A percentile compares a stretch with the other conserved stretches of the same genome.
These are phyloP conservation scores for Alternaria gaisen DNA, from an alignment of 2,329 filamentous ascomycete species.

Conservation along the genomic window DNA sequence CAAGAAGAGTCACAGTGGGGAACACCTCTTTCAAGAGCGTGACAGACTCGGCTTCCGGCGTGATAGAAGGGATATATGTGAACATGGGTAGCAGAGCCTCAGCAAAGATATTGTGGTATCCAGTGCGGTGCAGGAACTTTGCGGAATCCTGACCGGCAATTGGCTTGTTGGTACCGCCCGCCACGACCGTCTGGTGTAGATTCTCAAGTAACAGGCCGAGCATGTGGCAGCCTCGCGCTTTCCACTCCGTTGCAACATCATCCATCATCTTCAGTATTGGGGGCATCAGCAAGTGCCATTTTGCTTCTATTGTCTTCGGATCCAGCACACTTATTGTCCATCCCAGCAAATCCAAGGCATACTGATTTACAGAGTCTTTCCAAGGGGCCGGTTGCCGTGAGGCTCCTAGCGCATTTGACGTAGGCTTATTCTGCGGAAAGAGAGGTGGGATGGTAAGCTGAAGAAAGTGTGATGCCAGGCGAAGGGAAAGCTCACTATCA, in stretches of 20 bases:
- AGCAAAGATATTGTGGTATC: conserved; percentile 73
- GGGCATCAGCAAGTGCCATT: conserved; percentile 76
- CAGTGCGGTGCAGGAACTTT: conserved; percentile 59
- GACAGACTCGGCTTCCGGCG: conserved; percentile 75
- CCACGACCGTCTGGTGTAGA: conserved; percentile 5
- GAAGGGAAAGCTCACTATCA: conserved; percentile 61
- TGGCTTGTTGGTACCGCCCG: conserved; percentile 30
- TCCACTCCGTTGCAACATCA: conserved; percentile 64
- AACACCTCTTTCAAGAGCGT: conserved; percentile 72
- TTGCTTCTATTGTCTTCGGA: conserved; percentile 60
- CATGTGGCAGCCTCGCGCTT: conserved; percentile 65
- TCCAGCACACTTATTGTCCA: conserved; percentile 67
- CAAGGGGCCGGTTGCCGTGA: conserved; percentile 66
- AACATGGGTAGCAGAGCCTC: conserved; percentile 75
- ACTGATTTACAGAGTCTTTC: conserved; percentile 63
- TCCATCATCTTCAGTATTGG: conserved; percentile 75
- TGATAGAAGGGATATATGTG: conserved; percentile 79
- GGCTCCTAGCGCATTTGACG: conserved; percentile 59
- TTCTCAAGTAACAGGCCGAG: conserved; percentile 64
- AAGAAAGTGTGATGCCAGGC: conserved; percentile 65
- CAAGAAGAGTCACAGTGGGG: conserved; percentile 69
- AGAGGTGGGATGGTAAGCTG: conserved; percentile 71
- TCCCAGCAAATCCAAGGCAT: conserved; percentile 64
- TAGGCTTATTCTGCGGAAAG: conserved; percentile 59
- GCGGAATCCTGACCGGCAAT: conserved; percentile 50